These are phyloP conservation scores for Adansonia gregorii DNA, from an alignment of 441 rosid species.

Conservation along the genomic window DNA sequence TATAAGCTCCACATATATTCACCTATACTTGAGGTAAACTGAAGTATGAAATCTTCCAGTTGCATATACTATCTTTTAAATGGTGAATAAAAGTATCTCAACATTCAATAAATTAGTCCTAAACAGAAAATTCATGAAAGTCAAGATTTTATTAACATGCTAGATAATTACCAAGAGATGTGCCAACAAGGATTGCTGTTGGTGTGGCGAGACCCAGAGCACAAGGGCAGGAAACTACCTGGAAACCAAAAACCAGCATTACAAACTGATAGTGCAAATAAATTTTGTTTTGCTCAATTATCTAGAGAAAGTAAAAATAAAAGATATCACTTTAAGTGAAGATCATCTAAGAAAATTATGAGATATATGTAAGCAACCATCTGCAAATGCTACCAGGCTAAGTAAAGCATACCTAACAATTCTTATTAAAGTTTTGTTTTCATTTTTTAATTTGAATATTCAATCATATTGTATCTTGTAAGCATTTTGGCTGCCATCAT, in stretches of 20 bases:
- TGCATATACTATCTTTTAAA: background rate
- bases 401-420: background rate
- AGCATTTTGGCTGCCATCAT: background rate
- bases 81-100: background rate
- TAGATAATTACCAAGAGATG: slow-evolving; percentile 74
- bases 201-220: slow-evolving; percentile 98
- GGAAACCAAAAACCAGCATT: slow-evolving; percentile 31
- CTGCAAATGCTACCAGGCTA: background rate
- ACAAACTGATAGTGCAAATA: slow-evolving; percentile 16
- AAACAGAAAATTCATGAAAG: slow-evolving; percentile 20
- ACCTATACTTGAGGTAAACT: background rate
- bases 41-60: background rate
- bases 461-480: background rate
- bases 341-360: background rate
- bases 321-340: background rate
- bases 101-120: background rate
- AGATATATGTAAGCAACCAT: background rate
- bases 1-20: background rate
- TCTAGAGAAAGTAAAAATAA: background rate
- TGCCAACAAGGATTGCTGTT: slow-evolving; percentile 96
- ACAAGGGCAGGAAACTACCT: slow-evolving; percentile 98
- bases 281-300: background rate
- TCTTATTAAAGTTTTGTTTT: background rate
- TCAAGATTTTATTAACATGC: slow-evolving; percentile 29
- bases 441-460: background rate